Conservation (phyloP, 176 grass and related monocot species). For the Triticum urartu region DNA sequence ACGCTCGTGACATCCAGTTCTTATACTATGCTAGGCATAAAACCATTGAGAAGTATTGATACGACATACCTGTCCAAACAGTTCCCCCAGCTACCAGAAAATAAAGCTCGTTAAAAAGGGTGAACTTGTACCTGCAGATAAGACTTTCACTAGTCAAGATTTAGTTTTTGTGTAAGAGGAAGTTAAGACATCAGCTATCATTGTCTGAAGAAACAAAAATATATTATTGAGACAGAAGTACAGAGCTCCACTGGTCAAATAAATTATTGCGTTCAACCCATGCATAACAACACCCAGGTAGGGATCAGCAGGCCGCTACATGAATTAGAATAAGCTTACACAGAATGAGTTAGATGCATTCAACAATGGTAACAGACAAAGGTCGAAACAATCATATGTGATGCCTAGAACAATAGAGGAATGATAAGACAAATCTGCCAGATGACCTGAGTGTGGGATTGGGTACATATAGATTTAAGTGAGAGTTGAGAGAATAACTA, state of each 20-base stretch:
- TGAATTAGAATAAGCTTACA: not conserved
- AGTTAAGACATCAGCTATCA: not conserved
- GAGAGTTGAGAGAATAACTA: not conserved
- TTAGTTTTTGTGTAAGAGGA: not conserved
- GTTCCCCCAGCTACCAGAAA: constrained; percentile 95
- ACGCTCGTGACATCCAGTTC: not conserved
- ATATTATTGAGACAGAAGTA: constrained; percentile 12
- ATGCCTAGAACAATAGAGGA: not conserved
- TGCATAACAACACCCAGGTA: not conserved
- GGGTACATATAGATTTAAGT: not conserved
- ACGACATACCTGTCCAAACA: constrained; percentile 87
- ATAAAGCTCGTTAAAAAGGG: constrained; percentile 99
- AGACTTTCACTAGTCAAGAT: constrained; percentile 23
- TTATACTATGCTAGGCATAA: not conserved
- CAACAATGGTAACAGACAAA: not conserved
- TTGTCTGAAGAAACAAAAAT: not conserved
- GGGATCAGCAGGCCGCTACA: not conserved
- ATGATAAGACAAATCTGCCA: not conserved
- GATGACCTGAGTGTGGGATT: not conserved
- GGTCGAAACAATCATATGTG: constrained; percentile 2
- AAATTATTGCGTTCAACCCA: constrained; percentile 11
- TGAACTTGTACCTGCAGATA: constrained; percentile 91
- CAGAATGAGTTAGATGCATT: not conserved
- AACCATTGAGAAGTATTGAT: constrained; percentile 1
- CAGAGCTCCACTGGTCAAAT: not conserved